Evolutionary conservation across 805 yeast species (phyloP).

Genomic region (Wickerhamomyces kurtzmanii): DNA sequence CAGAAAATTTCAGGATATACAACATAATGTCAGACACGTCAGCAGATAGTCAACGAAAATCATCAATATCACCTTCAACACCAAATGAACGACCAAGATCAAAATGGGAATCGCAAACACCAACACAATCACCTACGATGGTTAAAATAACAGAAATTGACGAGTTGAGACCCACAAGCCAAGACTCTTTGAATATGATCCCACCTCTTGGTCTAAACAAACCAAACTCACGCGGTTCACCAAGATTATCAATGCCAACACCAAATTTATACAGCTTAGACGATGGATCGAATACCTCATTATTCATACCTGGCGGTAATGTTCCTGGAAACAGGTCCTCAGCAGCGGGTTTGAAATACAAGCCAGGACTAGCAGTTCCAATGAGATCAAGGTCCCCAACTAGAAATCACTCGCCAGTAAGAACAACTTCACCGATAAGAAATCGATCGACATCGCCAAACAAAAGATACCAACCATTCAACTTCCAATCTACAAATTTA

Average conservation of each 20-base stretch:
- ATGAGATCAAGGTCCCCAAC: conserved; percentile 16
- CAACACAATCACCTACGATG: conserved; percentile 17
- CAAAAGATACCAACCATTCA: conserved; percentile 44
- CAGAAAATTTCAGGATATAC: too few relatives aligned
- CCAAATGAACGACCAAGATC: conserved; percentile 13
- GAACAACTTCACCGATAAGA: conserved; percentile 22
- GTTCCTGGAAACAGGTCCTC: conserved; percentile 18
- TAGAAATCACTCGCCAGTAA: conserved; percentile 15
- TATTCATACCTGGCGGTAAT: conserved; percentile 17
- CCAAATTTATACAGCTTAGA: conserved; percentile 3
- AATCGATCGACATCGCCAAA: conserved; percentile 15
- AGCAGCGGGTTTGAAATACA: conserved; percentile 13
- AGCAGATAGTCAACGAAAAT: too few relatives aligned
- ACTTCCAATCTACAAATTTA: conserved; percentile 47
- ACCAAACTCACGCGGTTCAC: neutral
- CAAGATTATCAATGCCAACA: neutral
- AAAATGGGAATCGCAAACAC: conserved; percentile 11
- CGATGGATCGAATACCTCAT: conserved; percentile 12
- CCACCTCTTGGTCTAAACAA: conserved; percentile 4
- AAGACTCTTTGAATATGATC: conserved; percentile 7
- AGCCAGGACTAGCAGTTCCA: conserved; percentile 16
- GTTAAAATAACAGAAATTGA: conserved; percentile 13
- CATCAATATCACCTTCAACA: conserved; percentile 9
- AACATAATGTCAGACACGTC: too few relatives aligned
- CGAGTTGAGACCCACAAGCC: conserved; percentile 1